phyloP scores from a whole-genome alignment of 352 stramenopile species.

The Phytopythium aichiense region DNA sequence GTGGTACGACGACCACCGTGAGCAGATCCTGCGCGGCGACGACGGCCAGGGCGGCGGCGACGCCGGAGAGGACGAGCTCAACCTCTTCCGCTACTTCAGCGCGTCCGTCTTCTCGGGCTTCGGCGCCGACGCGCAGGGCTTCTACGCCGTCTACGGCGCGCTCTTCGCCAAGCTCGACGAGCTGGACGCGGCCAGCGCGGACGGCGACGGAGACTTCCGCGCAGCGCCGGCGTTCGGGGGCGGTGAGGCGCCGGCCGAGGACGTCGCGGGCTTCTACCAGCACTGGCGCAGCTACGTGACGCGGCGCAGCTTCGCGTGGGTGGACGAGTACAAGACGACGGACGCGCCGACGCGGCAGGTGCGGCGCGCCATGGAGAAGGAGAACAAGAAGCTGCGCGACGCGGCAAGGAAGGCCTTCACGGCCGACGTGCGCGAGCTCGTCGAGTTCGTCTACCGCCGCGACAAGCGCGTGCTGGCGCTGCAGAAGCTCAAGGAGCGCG shows the following conservation, averaged over 20 bases:
- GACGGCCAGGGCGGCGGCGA: constrained; percentile 30
- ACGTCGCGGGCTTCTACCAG: constrained; percentile 70
- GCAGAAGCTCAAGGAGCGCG: constrained; percentile 63
- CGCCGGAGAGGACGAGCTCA: constrained; percentile 41
- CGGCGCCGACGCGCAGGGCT: constrained; percentile 64
- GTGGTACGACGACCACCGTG: constrained; percentile 88
- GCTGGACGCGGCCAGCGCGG: constrained; percentile 31
- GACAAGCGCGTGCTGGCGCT: constrained; percentile 67
- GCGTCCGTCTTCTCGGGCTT: constrained; percentile 75
- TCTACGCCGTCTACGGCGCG: constrained; percentile 70
- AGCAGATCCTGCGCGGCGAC: constrained; percentile 79
- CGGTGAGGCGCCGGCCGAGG: constrained; percentile 32
- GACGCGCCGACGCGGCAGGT: constrained; percentile 76
- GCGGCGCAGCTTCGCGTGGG: constrained; percentile 68
- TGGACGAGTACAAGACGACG: constrained; percentile 81
- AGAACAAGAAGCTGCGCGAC: constrained; percentile 87
- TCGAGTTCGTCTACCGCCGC: constrained; percentile 79
- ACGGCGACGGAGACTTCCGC: constrained; percentile 11
- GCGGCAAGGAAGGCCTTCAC: constrained; percentile 73
- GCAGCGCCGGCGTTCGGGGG: constrained; percentile 49
- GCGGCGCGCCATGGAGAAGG: constrained; percentile 82
- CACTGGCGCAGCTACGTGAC: constrained; percentile 77
- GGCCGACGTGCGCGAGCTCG: constrained; percentile 71
- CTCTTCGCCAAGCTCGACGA: constrained; percentile 79
- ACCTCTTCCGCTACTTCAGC: constrained; percentile 82